Percentiles rank a stretch among this genome's conserved stretches.
Evolutionary conservation across 495 filamentous ascomycete genomes (phyloP).

Genomic region (Aspergillus panamensis): DNA sequence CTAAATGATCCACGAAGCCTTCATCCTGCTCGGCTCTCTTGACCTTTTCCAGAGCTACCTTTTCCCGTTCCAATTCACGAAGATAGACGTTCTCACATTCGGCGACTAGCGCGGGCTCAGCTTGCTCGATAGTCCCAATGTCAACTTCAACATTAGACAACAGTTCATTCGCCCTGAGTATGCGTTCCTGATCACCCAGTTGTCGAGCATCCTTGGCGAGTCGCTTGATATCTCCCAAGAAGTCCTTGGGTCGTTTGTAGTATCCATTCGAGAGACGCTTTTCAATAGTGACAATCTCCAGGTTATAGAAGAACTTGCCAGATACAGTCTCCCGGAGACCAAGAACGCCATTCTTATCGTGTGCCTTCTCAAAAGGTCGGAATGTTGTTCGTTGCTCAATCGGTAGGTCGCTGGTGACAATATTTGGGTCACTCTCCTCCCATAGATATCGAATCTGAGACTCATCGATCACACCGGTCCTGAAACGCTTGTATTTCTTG

Average conservation of each 20-base stretch:
- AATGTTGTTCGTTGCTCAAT: slow-evolving; percentile 51
- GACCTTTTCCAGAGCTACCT: slow-evolving; percentile 59
- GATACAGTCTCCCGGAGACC: slow-evolving; percentile 66
- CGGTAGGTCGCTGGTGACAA: slow-evolving; percentile 71
- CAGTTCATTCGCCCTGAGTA: slow-evolving; percentile 84
- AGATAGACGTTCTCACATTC: slow-evolving; percentile 71
- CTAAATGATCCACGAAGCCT: slow-evolving; percentile 24
- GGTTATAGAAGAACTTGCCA: slow-evolving; percentile 87
- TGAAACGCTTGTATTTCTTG: slow-evolving; percentile 80
- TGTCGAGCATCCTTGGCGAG: slow-evolving; percentile 78
- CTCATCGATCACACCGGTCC: slow-evolving; percentile 71
- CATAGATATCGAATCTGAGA: slow-evolving; percentile 71
- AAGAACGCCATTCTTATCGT: slow-evolving; percentile 69
- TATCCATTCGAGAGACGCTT: slow-evolving; percentile 91
- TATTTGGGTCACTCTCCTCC: slow-evolving; percentile 77
- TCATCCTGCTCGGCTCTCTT: slow-evolving; percentile 49
- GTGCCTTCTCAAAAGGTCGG: slow-evolving; percentile 71
- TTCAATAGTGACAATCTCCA: slow-evolving; percentile 91
- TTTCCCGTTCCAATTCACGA: slow-evolving; percentile 69
- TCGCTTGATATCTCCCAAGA: slow-evolving; percentile 76
- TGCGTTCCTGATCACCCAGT: slow-evolving; percentile 69
- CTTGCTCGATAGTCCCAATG: slow-evolving; percentile 62
- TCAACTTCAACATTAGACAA: slow-evolving; percentile 90
- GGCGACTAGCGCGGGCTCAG: slow-evolving; percentile 58
- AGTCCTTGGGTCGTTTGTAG: slow-evolving; percentile 85